Percentiles rank a stretch among this genome's conserved stretches.
Evolutionary conservation across 169 alveolate species (phyloP).

Genomic region (Plasmodium billcollinsi): DNA sequence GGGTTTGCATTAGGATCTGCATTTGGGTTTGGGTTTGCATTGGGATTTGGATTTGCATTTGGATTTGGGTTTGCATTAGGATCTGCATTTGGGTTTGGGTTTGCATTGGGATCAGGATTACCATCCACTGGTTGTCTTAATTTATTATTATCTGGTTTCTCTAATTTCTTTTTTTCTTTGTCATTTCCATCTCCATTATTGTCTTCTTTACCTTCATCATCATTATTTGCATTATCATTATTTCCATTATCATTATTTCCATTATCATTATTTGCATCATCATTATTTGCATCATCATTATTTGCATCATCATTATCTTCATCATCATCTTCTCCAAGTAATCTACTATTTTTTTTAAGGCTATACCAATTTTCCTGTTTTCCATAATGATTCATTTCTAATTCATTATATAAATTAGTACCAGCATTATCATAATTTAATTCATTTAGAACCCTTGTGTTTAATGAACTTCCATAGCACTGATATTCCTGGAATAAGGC

Average conservation of each 20-base stretch:
- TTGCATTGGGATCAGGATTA: not conserved
- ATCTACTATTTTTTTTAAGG: constrained; percentile 8
- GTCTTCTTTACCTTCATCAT: not conserved
- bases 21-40: too few species aligned
- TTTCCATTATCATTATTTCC: not conserved
- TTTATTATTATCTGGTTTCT: not conserved
- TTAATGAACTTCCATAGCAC: constrained; percentile 11
- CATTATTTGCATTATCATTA: not conserved
- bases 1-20: too few species aligned
- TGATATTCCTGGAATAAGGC: constrained; percentile 6
- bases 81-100: not conserved
- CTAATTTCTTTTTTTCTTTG: too few species aligned
- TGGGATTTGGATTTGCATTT: not conserved
- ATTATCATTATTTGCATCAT: not conserved
- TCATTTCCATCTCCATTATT: not conserved
- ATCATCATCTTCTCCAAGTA: constrained; percentile 23
- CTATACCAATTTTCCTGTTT: constrained; percentile 10
- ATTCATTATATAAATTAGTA: constrained; percentile 12
- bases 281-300: not conserved
- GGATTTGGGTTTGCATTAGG: not conserved
- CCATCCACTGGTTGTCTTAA: not conserved
- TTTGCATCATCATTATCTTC: not conserved
- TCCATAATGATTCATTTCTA: not conserved
- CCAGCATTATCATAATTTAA: constrained; percentile 27
- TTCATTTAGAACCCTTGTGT: constrained; percentile 26